These are phyloP conservation scores for Sequoia sempervirens DNA, from an alignment of 75 land plant genomes.

Conservation along the genomic window DNA sequence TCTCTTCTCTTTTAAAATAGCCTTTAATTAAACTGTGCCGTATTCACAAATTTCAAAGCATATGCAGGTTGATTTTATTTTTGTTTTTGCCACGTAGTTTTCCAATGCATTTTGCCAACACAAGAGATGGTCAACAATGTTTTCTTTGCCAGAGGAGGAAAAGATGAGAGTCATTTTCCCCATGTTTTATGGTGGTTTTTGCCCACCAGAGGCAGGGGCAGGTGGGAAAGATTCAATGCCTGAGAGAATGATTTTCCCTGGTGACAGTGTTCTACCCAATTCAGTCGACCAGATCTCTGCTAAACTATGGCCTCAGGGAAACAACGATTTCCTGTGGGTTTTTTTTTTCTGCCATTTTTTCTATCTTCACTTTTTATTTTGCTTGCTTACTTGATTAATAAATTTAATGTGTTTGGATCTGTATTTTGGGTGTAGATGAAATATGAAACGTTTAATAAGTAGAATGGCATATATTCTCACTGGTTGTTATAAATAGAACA, in stretches of 20 bases:
- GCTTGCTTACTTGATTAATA: not conserved
- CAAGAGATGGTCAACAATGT: too few relatives aligned
- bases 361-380: too few relatives aligned
- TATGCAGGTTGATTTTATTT: too few relatives aligned
- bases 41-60: too few relatives aligned
- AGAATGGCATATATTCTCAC: too few relatives aligned
- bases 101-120: too few relatives aligned
- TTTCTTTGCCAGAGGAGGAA: conserved; percentile 27
- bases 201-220: conserved; percentile 24
- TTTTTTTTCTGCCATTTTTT: not conserved
- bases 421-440: too few relatives aligned
- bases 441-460: too few relatives aligned
- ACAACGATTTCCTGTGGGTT: not conserved
- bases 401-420: not conserved
- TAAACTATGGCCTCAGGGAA: not conserved
- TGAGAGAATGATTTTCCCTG: conserved; percentile 38
- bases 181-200: not conserved
- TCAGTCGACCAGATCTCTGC: not conserved
- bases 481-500: too few relatives aligned
- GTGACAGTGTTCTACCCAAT: not conserved
- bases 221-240: conserved; percentile 27
- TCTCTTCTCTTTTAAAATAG: too few relatives aligned
- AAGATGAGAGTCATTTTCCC: conserved; percentile 7
- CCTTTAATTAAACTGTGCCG: too few relatives aligned
- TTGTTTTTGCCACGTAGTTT: too few relatives aligned